Evolutionary conservation across 306 rosid genomes (phyloP), one percentile per base, ranked within the genome.

Genomic region (Arachis hypogaea): DNA sequence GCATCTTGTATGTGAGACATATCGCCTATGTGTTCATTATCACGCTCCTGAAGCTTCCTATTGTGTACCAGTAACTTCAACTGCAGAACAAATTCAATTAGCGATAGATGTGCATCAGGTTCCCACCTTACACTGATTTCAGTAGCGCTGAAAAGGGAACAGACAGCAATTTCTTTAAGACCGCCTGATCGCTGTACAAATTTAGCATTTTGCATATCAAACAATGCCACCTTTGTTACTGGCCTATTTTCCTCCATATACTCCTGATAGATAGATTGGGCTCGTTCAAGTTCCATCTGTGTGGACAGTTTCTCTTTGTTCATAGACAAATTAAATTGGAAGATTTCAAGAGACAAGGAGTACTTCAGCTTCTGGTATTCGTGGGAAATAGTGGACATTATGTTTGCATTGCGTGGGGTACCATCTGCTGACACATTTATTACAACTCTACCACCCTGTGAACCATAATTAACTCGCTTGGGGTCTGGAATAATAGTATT

Each of bases 91-190:
- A 95, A 90, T 81, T 95, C 99, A 84, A 90, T 45, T 57, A 92
- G 81, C 10, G 92, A 88, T 72, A 95, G 73, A 71, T 95, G 97
- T n/a, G 86, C 86, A 65, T 92, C 99, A 82, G 98, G 99, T 68
- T 88, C 99, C 99, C 99, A 95, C 82, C 96, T 85, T 51, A 95
- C 78, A 28, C 88, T 71, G 73, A 95, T 95, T 78, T 95, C 93
- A 57, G 97, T 92, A 65, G 99, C 98, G 82, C 99, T 92, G 83
- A 95, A 95, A 82, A 95, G 98, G 72, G 99, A 92, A 82, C 98
- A 90, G n/a, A 92, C 88, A 78, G 93, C 74, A 75, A 92, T 81
- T 85, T 95, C 98, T 79, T 88, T 95, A 72, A 78, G 88, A 80
- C 97, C 98, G 75, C 98, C 92, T 74, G 98, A 79, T 69, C 96